Percentiles rank a stretch among this genome's conserved stretches.
Evolutionary conservation across 768 basidiomycete genomes (phyloP).

Genomic region (Boletus fagicola): DNA sequence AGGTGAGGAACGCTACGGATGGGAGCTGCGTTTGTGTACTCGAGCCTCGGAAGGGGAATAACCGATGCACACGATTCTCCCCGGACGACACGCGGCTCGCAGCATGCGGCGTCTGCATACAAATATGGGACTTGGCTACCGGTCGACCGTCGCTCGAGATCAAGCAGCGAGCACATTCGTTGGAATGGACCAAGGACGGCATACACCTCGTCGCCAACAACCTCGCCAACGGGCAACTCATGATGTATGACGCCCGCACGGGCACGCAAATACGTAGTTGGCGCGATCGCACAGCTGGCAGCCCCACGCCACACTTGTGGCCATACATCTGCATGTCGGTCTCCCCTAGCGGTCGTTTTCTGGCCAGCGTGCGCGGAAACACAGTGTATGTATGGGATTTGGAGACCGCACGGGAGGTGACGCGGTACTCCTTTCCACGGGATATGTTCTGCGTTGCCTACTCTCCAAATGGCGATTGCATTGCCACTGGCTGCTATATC

Average conservation of each 20-base stretch:
- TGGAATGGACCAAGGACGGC: constrained; percentile 27
- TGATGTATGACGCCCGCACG: constrained; percentile 21
- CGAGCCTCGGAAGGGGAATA: constrained; percentile 24
- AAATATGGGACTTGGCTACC: constrained; percentile 22
- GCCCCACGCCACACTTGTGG: constrained; percentile 15
- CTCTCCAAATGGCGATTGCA: constrained; percentile 21
- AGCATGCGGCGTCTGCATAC: constrained; percentile 25
- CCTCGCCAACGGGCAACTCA: constrained; percentile 25
- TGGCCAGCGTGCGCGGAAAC: constrained; percentile 23
- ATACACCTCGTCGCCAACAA: constrained; percentile 19
- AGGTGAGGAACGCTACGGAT: constrained; percentile 15
- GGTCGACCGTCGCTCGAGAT: constrained; percentile 23
- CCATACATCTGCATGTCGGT: constrained; percentile 26
- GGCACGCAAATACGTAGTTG: constrained; percentile 22
- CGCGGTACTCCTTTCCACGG: constrained; percentile 22
- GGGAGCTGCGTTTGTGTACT: constrained; percentile 17
- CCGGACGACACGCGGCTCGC: constrained; percentile 24
- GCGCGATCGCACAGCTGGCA: constrained; percentile 11
- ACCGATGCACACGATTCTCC: constrained; percentile 26
- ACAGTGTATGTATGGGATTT: constrained; percentile 20
- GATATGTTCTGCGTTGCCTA: constrained; percentile 25
- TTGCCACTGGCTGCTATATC: constrained; percentile 18
- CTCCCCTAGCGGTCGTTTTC: constrained; percentile 15
- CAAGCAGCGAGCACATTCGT: constrained; percentile 26
- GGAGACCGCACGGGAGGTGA: constrained; percentile 13